Percentiles rank a stretch among this genome's conserved stretches.
These are phyloP conservation scores for Syzygium jambos DNA, from an alignment of 345 rosid genomes.

Conservation along the genomic window DNA sequence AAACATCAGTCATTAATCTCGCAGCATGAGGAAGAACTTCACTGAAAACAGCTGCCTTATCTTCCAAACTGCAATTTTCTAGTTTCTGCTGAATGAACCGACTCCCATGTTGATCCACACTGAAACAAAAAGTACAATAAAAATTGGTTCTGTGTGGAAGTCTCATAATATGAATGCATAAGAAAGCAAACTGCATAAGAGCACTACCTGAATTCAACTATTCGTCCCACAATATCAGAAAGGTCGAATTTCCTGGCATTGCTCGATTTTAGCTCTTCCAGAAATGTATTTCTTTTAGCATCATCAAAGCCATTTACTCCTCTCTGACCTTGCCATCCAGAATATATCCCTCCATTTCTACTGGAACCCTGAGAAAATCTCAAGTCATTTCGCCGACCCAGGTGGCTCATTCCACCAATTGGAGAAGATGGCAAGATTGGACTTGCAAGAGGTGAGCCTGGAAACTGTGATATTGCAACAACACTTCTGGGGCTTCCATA, in stretches of 20 bases:
- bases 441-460: constrained; percentile 55
- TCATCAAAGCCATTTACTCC: constrained; percentile 51
- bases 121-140: constrained; percentile 22
- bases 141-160: constrained; percentile 2
- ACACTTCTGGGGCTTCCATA: constrained; percentile 48
- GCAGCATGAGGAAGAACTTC: constrained; percentile 92
- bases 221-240: constrained; percentile 72
- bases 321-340: constrained; percentile 85
- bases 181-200: constrained; percentile 13
- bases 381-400: constrained; percentile 52
- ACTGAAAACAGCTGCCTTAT: constrained; percentile 68
- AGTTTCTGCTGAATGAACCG: constrained; percentile 98
- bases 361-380: constrained; percentile 43
- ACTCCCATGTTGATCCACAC: constrained; percentile 98
- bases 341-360: constrained; percentile 48
- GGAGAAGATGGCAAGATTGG: constrained; percentile 71
- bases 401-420: constrained; percentile 38
- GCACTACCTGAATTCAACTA: constrained; percentile 85
- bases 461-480: constrained; percentile 58
- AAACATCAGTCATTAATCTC: constrained; percentile 90
- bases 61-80: constrained; percentile 73
- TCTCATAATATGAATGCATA: not conserved
- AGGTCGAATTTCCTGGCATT: constrained; percentile 77
- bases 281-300: constrained; percentile 60
- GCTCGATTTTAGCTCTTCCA: constrained; percentile 86